Evolutionary conservation across 345 rosid species (phyloP).

Genomic region (Eucalyptus curtisii): DNA sequence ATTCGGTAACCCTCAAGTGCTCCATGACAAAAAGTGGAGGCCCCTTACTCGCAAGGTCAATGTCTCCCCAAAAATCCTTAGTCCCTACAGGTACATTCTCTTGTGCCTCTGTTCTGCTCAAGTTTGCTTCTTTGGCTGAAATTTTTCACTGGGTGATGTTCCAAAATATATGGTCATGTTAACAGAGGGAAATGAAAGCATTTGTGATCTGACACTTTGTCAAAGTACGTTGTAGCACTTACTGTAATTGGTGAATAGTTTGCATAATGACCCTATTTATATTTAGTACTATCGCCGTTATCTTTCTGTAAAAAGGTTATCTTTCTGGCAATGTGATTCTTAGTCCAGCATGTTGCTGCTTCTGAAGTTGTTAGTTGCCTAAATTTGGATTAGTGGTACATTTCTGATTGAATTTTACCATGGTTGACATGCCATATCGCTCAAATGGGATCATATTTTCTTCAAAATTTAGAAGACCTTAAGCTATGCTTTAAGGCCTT

Average conservation of each 20-base stretch:
- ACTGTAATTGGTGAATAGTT: not conserved
- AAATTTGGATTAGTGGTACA: not conserved
- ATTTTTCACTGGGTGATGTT: not conserved
- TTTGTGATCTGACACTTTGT: not conserved
- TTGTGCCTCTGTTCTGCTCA: not conserved
- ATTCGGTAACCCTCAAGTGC: not conserved
- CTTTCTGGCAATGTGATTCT: not conserved
- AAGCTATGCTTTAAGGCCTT: not conserved
- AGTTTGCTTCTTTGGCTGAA: not conserved
- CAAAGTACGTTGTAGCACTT: not conserved
- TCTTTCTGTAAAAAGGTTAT: not conserved
- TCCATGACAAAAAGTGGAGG: conserved; percentile 9
- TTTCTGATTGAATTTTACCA: not conserved
- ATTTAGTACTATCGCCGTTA: not conserved
- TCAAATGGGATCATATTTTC: not conserved
- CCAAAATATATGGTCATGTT: not conserved
- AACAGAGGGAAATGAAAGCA: not conserved
- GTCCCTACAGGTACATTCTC: conserved; percentile 4
- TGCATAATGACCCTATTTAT: not conserved
- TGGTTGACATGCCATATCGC: not conserved
- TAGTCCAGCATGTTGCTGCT: not conserved
- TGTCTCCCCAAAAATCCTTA: conserved; percentile 1
- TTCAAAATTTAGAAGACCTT: not conserved
- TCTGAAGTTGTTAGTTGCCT: not conserved
- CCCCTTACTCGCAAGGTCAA: conserved; percentile 14